Conservation (phyloP, 768 basidiomycete genomes). For the Lepiota brunneoincarnata region DNA sequence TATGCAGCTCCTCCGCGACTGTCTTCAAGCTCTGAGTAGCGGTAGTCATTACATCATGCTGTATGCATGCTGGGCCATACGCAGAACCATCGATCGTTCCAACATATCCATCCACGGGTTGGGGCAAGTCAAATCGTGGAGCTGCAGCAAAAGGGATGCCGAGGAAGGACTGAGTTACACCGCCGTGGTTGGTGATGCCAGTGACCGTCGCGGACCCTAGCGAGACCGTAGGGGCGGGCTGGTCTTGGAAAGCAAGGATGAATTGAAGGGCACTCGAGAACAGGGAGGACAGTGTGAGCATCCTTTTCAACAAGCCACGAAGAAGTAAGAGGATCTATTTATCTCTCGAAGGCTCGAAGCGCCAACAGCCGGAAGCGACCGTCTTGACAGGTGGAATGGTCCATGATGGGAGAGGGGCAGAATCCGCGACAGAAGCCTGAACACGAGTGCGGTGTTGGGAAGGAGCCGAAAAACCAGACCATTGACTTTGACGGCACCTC, state of each 20-base stretch:
- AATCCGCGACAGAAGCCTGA: no score
- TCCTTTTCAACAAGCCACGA: background rate
- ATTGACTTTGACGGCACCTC: no score
- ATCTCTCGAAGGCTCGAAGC: no score
- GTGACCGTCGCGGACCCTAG: background rate
- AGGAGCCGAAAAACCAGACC: no score
- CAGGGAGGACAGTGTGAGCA: background rate
- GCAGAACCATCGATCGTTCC: background rate
- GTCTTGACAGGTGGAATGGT: no score
- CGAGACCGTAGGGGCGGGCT: background rate
- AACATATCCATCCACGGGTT: background rate
- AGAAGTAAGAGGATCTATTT: background rate
- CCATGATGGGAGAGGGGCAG: no score
- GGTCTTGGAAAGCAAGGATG: background rate
- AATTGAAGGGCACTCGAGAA: background rate
- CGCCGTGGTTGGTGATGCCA: background rate
- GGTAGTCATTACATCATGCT: conserved; percentile 33
- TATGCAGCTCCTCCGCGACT: conserved; percentile 29
- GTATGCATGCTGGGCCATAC: conserved; percentile 16
- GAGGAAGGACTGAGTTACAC: conserved; percentile 26
- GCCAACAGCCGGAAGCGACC: no score
- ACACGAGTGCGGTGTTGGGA: no score
- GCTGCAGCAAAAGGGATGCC: conserved; percentile 38
- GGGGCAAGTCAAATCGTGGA: conserved; percentile 28
- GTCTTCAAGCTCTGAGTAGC: conserved; percentile 27